Base-by-base conservation (phyloP, 2,329 filamentous ascomycete genomes). In the Claviceps purpurea region DNA sequence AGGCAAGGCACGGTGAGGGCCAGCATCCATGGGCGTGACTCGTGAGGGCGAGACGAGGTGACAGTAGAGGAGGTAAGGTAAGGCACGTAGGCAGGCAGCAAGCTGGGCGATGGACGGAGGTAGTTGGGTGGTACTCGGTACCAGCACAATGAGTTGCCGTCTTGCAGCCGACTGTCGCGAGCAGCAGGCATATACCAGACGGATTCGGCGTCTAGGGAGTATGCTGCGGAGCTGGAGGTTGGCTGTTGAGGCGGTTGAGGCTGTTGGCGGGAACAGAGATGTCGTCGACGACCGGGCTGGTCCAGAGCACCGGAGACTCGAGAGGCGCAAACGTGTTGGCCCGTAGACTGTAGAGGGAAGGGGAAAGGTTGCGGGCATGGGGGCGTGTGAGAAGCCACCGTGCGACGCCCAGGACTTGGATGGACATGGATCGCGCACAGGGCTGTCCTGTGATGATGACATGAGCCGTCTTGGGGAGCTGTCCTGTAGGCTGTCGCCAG, bases 1-100 rank as follows among this genome's bases (percentile, higher is more conserved):
- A 64, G 65, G 65, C 62, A 65, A 59, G 67, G 65, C 67, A 62
- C 66, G 66, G 60, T 58, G 62, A 65, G 63, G 63, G 64, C 61
- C 59, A 61, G 50, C 13, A 44, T 44, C 53, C 62, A 63, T 64
- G 60, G 60, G 54, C 55, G 54, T 50, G 53, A 53, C 24, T 24
- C 24, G 24, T 11, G 55, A 55, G 43, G 5, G 18, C 57, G 56
- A 57, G 56, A 57, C 54, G 54, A 49, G 51, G 53, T 16, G 54
- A 58, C 54, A 54, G 54, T 53, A 53, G 47, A 53, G 38, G 41
- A 43, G 30, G 49, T 34, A 26, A 43, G 30, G 49, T 34, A 26
- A n/a, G 43, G 13, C 22, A 42, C 37, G 40, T 18, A 42, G 6
- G 22, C 24, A 26, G 41, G 26, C 6, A 44, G 18, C 40, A 34